Evolutionary conservation across 2,329 filamentous ascomycete species (phyloP), one percentile per base, ranked within the genome.

Genomic region (Fusarium solani-melongenae): DNA sequence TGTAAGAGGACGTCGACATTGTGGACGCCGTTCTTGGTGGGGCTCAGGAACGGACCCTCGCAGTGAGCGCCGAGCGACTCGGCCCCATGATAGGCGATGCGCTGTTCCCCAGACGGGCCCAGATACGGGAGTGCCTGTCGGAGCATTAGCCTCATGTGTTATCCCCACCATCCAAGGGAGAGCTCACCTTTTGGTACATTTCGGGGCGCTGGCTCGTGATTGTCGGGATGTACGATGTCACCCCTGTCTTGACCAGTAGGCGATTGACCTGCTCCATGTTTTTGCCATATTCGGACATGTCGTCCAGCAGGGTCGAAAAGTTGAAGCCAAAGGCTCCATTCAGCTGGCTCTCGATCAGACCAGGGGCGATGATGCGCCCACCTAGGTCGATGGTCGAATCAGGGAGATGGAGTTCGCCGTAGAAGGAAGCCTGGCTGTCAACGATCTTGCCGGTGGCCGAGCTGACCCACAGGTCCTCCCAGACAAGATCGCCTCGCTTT

Each of bases 251-350:
- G 33, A 95, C 88, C 61, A 98, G 86, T 33, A 89, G 87, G 73
- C 86, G 89, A 82, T 96, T 96, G 69, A 96, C 87, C 66, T 90
- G 86, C 72, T 86, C 87, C 58, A 98, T 84, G n/a, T 90, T 91
- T 81, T 94, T 92, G 66, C 89, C 89, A 78, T 97, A 98, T 60
- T 88, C 86, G 33, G 86, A 83, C 82, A 89, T 90, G 77, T 92
- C 90, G 17, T 91, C 87, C n/a, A 93, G 90, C 11, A 94, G 86
- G 1, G 91, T 90, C 4, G 94, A 96, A 82, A 97, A 98, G 85
- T 98, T 96, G 86, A 98, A 97, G 65, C 95, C 95, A 78, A 95
- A 96, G 11, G 93, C 95, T 56, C 95, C 95, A 79, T 98, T 98
- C 76, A 98, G 91, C 82, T 98, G 95, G 61, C 93, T 92, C 75